Evolutionary conservation across 352 stramenopile species (phyloP), one percentile per base, ranked within the genome.

Genomic region (Pythium dissotocum): DNA sequence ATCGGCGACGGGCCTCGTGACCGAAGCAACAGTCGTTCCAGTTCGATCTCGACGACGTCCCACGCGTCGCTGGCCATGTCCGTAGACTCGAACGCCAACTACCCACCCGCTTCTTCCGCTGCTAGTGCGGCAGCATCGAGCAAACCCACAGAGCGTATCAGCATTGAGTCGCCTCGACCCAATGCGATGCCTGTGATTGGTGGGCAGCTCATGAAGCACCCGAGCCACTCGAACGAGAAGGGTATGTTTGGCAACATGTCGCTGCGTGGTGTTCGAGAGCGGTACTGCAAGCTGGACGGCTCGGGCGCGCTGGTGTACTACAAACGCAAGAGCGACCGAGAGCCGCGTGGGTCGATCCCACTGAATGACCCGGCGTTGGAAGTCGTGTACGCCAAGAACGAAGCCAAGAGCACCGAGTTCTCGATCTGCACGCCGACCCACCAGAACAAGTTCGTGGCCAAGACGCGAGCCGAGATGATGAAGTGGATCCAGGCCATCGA

Each of bases 211-310:
- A 84, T 87, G 61, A 94, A 94, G 58, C 83, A 93, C 57, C 80
- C 87, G 5, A 91, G 79, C 38, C 80, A 91, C 57, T 91, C 82
- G 40, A 93, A 94, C 48, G 87, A 94, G 65, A 89, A 82, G 63
- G 76, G 87, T 0, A 53, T 90, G 42, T 90, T 94, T 32, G 83
- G 82, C 18, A 92, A 92, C 62, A 91, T 94, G 80, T 90, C 80
- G 26, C 55, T 94, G 12, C 81, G 84, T 28, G 87, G 87, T 9
- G 80, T 90, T 58, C 83, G 85, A 0, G 84, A 93, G 10, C 81
- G 87, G 24, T 94, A 82, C 77, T 94, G 80, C 63, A 77, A 77
- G 48, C 84, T 94, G 35, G 83, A 94, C 48, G 70, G 81, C 0
- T 76, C 79, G 14, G 87, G 87, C 30, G 79, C 78, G 53, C 71